Evolutionary conservation across 2,329 filamentous ascomycete species (phyloP), one percentile per base, ranked within the genome.

Genomic region (Fusarium beomiforme): DNA sequence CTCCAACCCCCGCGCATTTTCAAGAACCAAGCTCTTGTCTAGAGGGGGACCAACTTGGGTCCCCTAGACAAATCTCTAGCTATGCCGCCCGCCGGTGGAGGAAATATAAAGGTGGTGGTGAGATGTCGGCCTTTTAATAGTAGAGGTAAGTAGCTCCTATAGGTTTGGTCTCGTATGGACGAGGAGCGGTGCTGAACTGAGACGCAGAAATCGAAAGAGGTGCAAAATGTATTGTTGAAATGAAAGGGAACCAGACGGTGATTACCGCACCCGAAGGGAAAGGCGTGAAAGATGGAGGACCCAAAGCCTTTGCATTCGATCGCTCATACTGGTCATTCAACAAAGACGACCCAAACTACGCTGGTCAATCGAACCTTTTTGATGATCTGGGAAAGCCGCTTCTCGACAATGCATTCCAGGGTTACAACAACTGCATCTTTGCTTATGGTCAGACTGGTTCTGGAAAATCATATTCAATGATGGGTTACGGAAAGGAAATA

Each of bases 71-170:
- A 67, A 64, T 61, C 64, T 69, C 73, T 74, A 76, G 72, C 58
- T 77, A 83, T 83, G 81, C 77, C 81, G 74, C 81, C 85, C 68
- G 85, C 88, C 76, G 93, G 93, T 79, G 94, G 93, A 84, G 95
- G 96, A 80, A 99, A 99, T 81, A 99, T 99, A 83, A 99, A 99
- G 91, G 96, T 99, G 85, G 96, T 99, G 87, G 96, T 99, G 86
- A 91, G 96, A 85, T 91, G 93, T 77, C 90, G 96, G 80, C 96
- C 96, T 54, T 99, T 99, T 85, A 99, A 99, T 83, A 91, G 90
- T 79, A 91, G 95, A 95, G 94, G 94, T 95, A 86, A 65, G 86
- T 75, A 44, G 60, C 39, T 49, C 51, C 36, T 21, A 37, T 29
- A 26, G 55, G 56, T 42, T 61, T 54, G 13, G 24, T 41, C 42